Evolutionary conservation across 2,329 filamentous ascomycete genomes (phyloP), one percentile per base, ranked within the genome.

Genomic region (Apiospora saccharicola): DNA sequence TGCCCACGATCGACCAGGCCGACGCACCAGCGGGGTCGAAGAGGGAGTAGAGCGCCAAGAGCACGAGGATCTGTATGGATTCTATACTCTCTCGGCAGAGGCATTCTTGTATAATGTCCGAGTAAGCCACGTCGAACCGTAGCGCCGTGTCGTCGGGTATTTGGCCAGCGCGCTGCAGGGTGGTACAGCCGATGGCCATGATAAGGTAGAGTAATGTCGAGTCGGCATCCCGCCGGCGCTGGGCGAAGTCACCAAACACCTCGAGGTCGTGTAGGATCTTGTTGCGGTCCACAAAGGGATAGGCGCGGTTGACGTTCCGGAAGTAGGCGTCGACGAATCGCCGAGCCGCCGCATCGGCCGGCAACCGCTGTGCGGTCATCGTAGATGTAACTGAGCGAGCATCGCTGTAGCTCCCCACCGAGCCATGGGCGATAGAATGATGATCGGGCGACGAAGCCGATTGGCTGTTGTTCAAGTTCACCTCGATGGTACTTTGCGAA

Each of bases 111-210:
- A 86, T 80, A 70, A 86, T 83, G 43, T 82, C 81, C 16, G 79
- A 76, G 70, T 84, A 85, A 7, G 79, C 79, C 30, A 84, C 79
- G 41, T 82, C 78, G 67, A 84, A 84, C 44, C 76, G 79, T 10
- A 76, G 76, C 0, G 76, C 77, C 0, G 75, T 74, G 74, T 81
- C 80, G 22, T 77, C 75, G 2, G 83, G 80, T 1, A 84, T 78
- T 71, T 85, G 82, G 0, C 84, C 84, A 1, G 83, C 84, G 1
- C 85, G 78, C 72, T 84, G 81, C 24, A 86, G 75, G 0, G 84
- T 86, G 0, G 83, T 85, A 70, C 82, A 84, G 0, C 85, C 84
- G 49, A 86, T 85, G 34, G 85, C 84, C 82, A 86, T 85, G 74
- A 86, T 79, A 5, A 86, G 81, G 72, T 84, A 84, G 3, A 85